These are phyloP conservation scores for Lasiosphaeria hispida DNA, from an alignment of 495 filamentous ascomycete species.

Conservation along the genomic window DNA sequence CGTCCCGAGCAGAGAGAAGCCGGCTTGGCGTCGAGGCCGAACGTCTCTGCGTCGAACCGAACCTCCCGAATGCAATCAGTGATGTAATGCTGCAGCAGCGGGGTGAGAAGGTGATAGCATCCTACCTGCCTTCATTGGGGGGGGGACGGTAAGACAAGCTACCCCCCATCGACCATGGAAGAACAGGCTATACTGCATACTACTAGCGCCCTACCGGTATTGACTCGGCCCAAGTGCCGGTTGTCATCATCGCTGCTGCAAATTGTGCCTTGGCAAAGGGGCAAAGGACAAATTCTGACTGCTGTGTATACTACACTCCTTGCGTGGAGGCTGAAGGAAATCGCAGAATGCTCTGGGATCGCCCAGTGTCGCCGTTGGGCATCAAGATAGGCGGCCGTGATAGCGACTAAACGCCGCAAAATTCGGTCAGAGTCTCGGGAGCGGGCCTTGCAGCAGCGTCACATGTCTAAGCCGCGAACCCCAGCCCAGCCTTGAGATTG, in stretches of 20 bases:
- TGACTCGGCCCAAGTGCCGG: constrained; percentile 7
- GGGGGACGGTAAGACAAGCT: background rate
- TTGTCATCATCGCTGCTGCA: constrained; percentile 7
- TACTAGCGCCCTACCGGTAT: constrained; percentile 13
- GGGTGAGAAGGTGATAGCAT: too few species aligned
- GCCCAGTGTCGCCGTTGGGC: background rate
- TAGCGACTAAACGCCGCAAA: too few species aligned
- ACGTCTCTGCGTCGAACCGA: background rate
- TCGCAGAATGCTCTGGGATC: too few species aligned
- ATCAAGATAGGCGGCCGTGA: background rate
- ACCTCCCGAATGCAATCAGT: constrained; percentile 1
- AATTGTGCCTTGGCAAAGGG: constrained; percentile 2
- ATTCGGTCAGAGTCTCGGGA: too few species aligned
- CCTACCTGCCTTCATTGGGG: too few species aligned
- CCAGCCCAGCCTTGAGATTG: too few species aligned
- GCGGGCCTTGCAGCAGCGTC: background rate
- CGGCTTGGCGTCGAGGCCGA: background rate
- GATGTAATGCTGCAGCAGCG: constrained; percentile 17
- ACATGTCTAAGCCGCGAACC: background rate
- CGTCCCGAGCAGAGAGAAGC: too few species aligned
- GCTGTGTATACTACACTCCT: too few species aligned
- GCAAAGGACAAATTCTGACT: background rate
- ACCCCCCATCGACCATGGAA: background rate
- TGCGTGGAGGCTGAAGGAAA: too few species aligned
- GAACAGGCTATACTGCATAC: background rate